Conservation (phyloP, 805 yeast genomes). For the Schizosaccharomyces octosporus region DNA sequence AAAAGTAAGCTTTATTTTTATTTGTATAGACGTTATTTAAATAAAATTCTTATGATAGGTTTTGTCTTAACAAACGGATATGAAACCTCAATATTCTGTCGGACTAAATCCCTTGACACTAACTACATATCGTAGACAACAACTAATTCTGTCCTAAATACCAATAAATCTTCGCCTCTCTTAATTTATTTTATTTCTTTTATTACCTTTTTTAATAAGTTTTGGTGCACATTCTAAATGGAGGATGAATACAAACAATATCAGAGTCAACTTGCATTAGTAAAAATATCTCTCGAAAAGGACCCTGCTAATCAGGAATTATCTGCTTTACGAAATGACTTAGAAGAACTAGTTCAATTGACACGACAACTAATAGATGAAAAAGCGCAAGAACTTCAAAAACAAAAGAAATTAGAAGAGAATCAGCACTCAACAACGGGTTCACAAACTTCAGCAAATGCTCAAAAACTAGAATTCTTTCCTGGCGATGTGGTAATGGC, state of each 20-base stretch:
- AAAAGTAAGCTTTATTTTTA: too few species aligned
- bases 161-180: too few species aligned
- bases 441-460: neutral
- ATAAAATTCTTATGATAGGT: too few species aligned
- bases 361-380: conserved; percentile 5
- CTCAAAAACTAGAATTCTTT: conserved; percentile 2
- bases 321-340: conserved; percentile 11
- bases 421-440: too few species aligned
- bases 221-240: neutral
- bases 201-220: too few species aligned
- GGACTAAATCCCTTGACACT: too few species aligned
- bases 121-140: too few species aligned
- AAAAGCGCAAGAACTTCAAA: neutral
- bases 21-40: too few species aligned
- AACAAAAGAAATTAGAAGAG: neutral
- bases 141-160: too few species aligned
- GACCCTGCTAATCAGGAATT: conserved; percentile 12
- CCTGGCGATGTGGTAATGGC: conserved; percentile 11
- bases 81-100: too few species aligned
- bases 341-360: conserved; percentile 12
- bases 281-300: conserved; percentile 10
- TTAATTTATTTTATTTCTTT: too few species aligned
- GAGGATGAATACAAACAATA: conserved; percentile 14
- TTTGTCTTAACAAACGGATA: too few species aligned
- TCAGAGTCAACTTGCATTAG: conserved; percentile 12